phyloP scores from a whole-genome alignment of 306 rosid species.

The Quercus suber region DNA sequence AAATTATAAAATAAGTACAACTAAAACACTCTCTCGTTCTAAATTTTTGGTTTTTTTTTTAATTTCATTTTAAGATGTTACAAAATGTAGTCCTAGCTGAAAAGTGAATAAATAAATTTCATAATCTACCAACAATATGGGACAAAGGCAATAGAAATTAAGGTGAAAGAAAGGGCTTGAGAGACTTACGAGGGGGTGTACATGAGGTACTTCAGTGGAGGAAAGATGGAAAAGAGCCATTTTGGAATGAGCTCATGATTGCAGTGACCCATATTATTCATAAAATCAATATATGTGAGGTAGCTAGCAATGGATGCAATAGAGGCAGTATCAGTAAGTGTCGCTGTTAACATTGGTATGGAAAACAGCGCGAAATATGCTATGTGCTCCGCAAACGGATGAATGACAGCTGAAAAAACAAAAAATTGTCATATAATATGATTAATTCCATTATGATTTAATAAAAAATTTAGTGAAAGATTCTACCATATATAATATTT shows the following conservation, averaged over 20 bases:
- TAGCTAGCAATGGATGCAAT: constrained; percentile 3
- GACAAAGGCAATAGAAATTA: not conserved
- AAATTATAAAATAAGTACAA: too few relatives aligned
- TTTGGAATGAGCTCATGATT: constrained; percentile 44
- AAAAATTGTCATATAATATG: too few relatives aligned
- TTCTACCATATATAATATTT: too few relatives aligned
- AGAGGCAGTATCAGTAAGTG: constrained; percentile 12
- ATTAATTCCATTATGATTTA: too few relatives aligned
- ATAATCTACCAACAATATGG: too few relatives aligned
- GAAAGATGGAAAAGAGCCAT: constrained; percentile 33
- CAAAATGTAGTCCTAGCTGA: too few relatives aligned
- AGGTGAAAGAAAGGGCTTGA: not conserved
- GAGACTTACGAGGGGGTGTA: constrained; percentile 34
- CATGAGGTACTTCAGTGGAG: constrained; percentile 43
- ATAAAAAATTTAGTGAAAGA: too few relatives aligned
- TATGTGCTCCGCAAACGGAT: constrained; percentile 48
- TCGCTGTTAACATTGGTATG: constrained; percentile 23
- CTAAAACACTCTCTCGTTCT: too few relatives aligned
- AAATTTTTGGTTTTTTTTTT: too few relatives aligned
- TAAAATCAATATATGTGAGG: constrained; percentile 30
- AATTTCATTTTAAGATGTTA: too few relatives aligned
- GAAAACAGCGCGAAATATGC: constrained; percentile 31
- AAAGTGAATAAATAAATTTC: too few relatives aligned
- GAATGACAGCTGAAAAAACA: constrained; percentile 39
- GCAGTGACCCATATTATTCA: constrained; percentile 59